phyloP scores from a whole-genome alignment of 2,329 filamentous ascomycete genomes.

The Lomentospora prolificans region DNA sequence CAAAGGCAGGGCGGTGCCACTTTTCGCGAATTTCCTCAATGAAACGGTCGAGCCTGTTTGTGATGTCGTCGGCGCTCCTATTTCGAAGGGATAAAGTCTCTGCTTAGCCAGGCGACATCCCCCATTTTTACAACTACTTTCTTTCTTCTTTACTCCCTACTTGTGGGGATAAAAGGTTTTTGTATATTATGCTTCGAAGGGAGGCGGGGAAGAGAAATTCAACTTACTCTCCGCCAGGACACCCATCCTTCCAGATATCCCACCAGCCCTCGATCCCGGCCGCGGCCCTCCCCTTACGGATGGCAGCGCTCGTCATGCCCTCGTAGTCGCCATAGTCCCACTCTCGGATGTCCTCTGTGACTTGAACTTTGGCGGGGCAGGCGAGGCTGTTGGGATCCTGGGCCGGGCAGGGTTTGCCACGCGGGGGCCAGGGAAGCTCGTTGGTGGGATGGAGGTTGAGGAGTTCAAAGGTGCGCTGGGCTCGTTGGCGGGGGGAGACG shows the following conservation, averaged over 20 bases:
- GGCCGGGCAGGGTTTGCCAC: conserved; percentile 22
- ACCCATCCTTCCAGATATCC: conserved; percentile 89
- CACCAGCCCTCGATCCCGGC: conserved; percentile 51
- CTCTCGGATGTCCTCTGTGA: conserved; percentile 66
- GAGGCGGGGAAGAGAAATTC: too few relatives aligned
- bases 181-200: too few relatives aligned
- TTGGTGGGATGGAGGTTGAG: conserved; percentile 64
- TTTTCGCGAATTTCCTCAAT: conserved; percentile 64
- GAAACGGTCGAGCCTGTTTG: conserved; percentile 60
- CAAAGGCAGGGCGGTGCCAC: conserved; percentile 55
- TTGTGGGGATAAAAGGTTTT: too few relatives aligned
- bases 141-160: not conserved
- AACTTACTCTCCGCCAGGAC: conserved; percentile 70
- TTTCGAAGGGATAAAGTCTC: not conserved
- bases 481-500: conserved; percentile 76
- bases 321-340: conserved; percentile 89
- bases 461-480: conserved; percentile 83
- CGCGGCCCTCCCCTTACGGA: conserved; percentile 45
- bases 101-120: too few relatives aligned
- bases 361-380: conserved; percentile 52
- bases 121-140: not conserved
- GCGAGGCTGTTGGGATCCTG: conserved; percentile 23
- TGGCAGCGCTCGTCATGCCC: conserved; percentile 64
- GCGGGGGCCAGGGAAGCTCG: conserved; percentile 59
- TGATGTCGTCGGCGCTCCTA: conserved; percentile 64